phyloP scores from a whole-genome alignment of 2,329 filamentous ascomycete genomes.

The Arthroderma sp. region DNA sequence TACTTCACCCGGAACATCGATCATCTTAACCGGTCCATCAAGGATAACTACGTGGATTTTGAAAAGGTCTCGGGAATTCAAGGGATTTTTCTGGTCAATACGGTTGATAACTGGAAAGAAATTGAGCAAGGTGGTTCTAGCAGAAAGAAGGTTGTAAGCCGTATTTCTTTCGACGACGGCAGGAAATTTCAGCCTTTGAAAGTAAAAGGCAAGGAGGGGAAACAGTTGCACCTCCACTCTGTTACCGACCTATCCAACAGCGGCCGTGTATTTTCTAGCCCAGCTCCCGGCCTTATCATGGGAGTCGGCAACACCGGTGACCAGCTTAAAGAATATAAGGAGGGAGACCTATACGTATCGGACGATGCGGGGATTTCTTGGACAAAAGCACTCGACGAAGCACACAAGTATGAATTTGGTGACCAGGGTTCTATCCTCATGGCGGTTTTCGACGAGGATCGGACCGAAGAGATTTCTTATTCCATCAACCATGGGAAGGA shows the following conservation, averaged over 20 bases:
- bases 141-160: constrained; percentile 58
- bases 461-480: constrained; percentile 47
- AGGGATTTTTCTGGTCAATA: constrained; percentile 81
- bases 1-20: constrained; percentile 88
- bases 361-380: constrained; percentile 83
- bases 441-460: constrained; percentile 56
- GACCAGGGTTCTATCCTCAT: constrained; percentile 83
- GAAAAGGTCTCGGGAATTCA: constrained; percentile 88
- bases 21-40: constrained; percentile 69
- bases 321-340: constrained; percentile 52
- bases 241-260: constrained; percentile 72
- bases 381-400: constrained; percentile 57
- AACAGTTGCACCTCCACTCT: constrained; percentile 72
- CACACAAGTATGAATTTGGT: constrained; percentile 93
- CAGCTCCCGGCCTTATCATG: constrained; percentile 86
- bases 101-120: constrained; percentile 72
- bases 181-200: constrained; percentile 67
- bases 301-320: constrained; percentile 83
- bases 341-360: constrained; percentile 75
- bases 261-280: constrained; percentile 83
- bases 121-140: constrained; percentile 43
- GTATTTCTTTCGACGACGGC: constrained; percentile 93
- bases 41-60: constrained; percentile 70
- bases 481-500: constrained; percentile 80
- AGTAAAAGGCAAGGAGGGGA: constrained; percentile 42